Evolutionary conservation across 2,329 filamentous ascomycete genomes (phyloP), one percentile per base, ranked within the genome.

Genomic region (Emmonsiellopsis sp.): DNA sequence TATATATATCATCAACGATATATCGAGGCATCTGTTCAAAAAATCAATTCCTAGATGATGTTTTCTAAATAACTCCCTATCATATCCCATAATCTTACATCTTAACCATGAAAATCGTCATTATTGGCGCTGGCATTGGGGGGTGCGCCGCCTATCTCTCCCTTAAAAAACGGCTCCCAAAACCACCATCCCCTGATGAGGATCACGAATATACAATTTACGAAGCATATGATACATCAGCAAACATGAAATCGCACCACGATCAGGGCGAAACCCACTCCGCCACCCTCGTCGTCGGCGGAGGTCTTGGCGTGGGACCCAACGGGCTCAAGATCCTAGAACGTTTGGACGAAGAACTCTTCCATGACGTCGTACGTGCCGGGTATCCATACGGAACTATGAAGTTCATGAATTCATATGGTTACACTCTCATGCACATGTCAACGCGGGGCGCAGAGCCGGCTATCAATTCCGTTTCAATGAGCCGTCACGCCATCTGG

Each of bases 101-200:
- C 20, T 26, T 10, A 40, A 49, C 16, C n/a, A 73, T 73, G 71
- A 73, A 71, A 55, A 71, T 75, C 38, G 62, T 68, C 20, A 73
- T 75, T 11, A 61, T 75, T 38, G 73, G 73, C n/a, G 72, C 62
- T 11, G 73, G 71, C 34, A 73, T 75, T 54, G 63, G 65, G 48
- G 72, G 72, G 30, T 70, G 70, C 50, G 54, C 67, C 9, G 62
- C 62, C 40, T 75, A 74, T 52, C 64, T 74, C 8, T 63, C 66
- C 34, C 60, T 75, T 4, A 65, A 65, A 50, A 74, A 74, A 51
- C 67, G 71, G 50, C 66, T 75, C 7, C 67, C 65, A 3, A 41
- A 53, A 38, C 56, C 61, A 15, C 43, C 56, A 20, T 46, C 46
- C 10, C 32, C 54, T 1, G 38, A 50, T 6, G 50, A 57, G 26